These are phyloP conservation scores for Pleurotus citrinopileatus DNA, from an alignment of 768 basidiomycete genomes.

Conservation along the genomic window DNA sequence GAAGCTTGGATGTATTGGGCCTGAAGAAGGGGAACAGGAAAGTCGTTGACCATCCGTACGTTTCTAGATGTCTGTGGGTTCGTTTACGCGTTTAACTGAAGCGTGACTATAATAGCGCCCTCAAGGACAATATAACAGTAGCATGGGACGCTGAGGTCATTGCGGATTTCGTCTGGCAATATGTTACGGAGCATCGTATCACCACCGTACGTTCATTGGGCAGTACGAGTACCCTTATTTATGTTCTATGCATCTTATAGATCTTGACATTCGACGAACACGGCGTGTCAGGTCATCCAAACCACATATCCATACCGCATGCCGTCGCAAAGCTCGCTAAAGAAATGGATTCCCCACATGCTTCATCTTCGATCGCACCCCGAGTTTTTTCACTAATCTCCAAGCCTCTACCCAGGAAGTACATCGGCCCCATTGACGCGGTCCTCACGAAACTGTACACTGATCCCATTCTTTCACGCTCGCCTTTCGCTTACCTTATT, in stretches of 20 bases:
- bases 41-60: constrained; percentile 73
- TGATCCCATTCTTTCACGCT: background rate
- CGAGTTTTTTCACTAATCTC: constrained; percentile 61
- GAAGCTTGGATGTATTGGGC: constrained; percentile 68
- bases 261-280: constrained; percentile 80
- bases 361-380: constrained; percentile 11
- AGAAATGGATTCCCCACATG: constrained; percentile 10
- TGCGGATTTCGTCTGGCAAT: constrained; percentile 54
- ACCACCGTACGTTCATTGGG: constrained; percentile 59
- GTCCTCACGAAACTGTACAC: constrained; percentile 42
- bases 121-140: constrained; percentile 73
- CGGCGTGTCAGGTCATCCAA: constrained; percentile 85
- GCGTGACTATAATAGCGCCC: constrained; percentile 32
- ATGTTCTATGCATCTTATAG: constrained; percentile 33
- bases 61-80: constrained; percentile 13
- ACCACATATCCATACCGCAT: constrained; percentile 70
- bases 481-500: background rate
- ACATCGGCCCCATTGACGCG: constrained; percentile 52
- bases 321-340: constrained; percentile 48
- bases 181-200: constrained; percentile 57
- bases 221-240: too few relatives aligned
- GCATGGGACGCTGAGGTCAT: constrained; percentile 64
- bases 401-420: constrained; percentile 56
- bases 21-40: constrained; percentile 51
- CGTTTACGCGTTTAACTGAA: constrained; percentile 9